A percentile compares a stretch with the other conserved stretches of the same genome.
Evolutionary conservation across 202 grass and related monocot genomes (phyloP).

Genomic region (Alloteropsis angusta): DNA sequence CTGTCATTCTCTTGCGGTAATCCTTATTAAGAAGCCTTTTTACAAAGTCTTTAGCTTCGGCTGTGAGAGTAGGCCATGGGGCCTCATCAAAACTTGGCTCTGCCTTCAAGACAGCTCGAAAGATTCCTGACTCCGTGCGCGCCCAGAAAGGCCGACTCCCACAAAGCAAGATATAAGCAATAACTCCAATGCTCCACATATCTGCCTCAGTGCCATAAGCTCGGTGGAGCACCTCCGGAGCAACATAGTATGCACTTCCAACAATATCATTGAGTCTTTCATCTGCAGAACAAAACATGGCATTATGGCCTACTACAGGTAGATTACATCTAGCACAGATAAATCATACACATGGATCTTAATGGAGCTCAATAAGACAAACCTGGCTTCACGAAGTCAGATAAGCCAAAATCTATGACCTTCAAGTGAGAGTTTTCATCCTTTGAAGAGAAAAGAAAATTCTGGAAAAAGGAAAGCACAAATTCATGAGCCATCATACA

Average conservation of each 20-base stretch:
- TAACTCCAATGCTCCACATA: conserved; percentile 99
- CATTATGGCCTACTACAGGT: background rate
- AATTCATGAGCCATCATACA: conserved; percentile 11
- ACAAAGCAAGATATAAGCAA: conserved; percentile 95
- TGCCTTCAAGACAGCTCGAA: conserved; percentile 88
- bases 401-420: conserved; percentile 99
- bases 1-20: conserved; percentile 97
- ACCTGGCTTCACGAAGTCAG: conserved; percentile 99
- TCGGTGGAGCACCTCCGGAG: conserved; percentile 93
- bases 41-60: conserved; percentile 92
- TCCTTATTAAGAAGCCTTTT: conserved; percentile 97
- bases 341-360: conserved; percentile 1
- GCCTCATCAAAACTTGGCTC: conserved; percentile 96
- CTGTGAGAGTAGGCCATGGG: conserved; percentile 83
- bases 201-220: conserved; percentile 90
- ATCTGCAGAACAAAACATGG: conserved; percentile 43
- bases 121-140: conserved; percentile 93
- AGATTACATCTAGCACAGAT: conserved; percentile 7
- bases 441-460: conserved; percentile 86
- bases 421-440: conserved; percentile 81
- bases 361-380: conserved; percentile 21
- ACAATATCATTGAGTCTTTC: conserved; percentile 99
- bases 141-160: conserved; percentile 97
- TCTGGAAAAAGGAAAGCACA: conserved; percentile 40
- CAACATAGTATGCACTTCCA: conserved; percentile 96